phyloP scores from a whole-genome alignment of 495 filamentous ascomycete species.

The Penicillium odoratum region DNA sequence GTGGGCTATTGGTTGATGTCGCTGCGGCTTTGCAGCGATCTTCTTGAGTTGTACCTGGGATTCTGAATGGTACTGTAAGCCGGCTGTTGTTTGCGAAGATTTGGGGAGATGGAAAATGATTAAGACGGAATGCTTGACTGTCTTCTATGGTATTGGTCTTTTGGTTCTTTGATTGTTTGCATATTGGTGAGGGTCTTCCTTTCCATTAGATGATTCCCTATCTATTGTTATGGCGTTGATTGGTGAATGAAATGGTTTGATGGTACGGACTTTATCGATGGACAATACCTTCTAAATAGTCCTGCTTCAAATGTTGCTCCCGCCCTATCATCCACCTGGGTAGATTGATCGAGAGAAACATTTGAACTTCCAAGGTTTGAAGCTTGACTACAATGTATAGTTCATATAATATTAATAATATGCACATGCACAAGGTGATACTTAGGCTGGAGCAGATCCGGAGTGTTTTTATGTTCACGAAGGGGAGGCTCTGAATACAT shows the following conservation, averaged over 20 bases:
- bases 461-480: too few species aligned
- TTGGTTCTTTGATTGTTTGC: neutral
- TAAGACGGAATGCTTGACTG: neutral
- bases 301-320: too few species aligned
- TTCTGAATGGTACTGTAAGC: neutral
- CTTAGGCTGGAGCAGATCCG: too few species aligned
- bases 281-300: too few species aligned
- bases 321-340: too few species aligned
- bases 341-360: too few species aligned
- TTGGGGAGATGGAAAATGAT: neutral
- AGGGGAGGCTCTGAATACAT: too few species aligned
- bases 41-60: neutral
- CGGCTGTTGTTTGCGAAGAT: neutral
- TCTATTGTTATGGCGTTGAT: neutral
- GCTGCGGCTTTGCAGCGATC: constrained; percentile 43
- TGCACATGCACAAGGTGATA: too few species aligned
- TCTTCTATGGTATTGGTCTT: neutral
- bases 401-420: too few species aligned
- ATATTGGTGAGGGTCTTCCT: neutral
- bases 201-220: neutral
- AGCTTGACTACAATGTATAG: too few species aligned
- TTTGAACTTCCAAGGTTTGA: too few species aligned
- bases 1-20: constrained; percentile 68
- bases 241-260: neutral
- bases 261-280: neutral